Evolutionary conservation across 2,329 filamentous ascomycete genomes (phyloP).

Genomic region (Cryphonectria parasitica): DNA sequence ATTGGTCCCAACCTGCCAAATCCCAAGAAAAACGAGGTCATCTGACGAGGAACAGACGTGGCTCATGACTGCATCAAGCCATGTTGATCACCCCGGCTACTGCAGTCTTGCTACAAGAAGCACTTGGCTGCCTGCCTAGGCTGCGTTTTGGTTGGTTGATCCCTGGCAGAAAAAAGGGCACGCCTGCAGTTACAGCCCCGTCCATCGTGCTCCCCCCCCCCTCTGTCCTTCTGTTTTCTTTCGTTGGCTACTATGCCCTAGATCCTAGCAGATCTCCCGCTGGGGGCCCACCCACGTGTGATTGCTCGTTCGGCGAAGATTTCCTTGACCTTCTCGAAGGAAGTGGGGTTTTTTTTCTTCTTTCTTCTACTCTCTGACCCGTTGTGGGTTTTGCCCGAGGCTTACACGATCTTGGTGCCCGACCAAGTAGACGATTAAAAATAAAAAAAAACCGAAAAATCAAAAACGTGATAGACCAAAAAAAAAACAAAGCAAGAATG

Average conservation of each 20-base stretch:
- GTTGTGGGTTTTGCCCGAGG: not conserved
- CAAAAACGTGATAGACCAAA: not conserved
- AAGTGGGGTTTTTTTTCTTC: conserved; percentile 11
- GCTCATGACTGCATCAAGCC: conserved; percentile 3
- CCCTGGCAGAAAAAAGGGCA: not conserved
- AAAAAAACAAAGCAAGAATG: not conserved
- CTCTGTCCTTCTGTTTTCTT: not conserved
- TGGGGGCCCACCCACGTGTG: conserved; percentile 2
- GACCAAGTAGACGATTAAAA: not conserved
- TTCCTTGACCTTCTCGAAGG: conserved; percentile 20
- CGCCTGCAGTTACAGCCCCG: not conserved
- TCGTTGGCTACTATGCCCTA: not conserved
- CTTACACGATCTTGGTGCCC: conserved; percentile 9
- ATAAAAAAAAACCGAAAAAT: no score
- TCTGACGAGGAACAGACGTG: conserved; percentile 6
- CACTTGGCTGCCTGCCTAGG: not conserved
- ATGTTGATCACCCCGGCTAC: not conserved
- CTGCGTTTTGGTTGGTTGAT: not conserved
- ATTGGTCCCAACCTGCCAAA: not conserved
- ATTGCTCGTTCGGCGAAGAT: conserved; percentile 15
- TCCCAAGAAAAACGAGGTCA: conserved; percentile 10
- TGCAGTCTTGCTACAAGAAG: not conserved
- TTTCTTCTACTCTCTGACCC: not conserved
- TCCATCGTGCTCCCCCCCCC: not conserved
- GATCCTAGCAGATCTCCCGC: conserved; percentile 13